Conservation (phyloP, 805 yeast genomes). For the Suhomyces kilbournensis region DNA sequence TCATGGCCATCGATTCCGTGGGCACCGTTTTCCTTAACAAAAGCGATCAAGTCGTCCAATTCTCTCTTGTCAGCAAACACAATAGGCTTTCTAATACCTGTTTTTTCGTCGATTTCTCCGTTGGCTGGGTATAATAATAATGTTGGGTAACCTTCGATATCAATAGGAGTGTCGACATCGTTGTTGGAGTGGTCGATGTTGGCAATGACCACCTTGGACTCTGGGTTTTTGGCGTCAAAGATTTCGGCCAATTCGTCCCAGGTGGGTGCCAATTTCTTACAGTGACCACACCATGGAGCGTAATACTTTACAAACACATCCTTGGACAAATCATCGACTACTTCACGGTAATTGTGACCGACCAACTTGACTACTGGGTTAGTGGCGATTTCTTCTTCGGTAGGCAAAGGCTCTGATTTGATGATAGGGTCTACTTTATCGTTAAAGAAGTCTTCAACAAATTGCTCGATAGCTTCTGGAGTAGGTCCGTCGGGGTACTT, state of each 20-base stretch:
- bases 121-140: slow-evolving; percentile 83
- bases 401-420: slow-evolving; percentile 86
- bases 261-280: slow-evolving; percentile 84
- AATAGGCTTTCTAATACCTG: slow-evolving; percentile 52
- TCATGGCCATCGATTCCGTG: slow-evolving; percentile 53
- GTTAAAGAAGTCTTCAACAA: slow-evolving; percentile 58
- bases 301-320: slow-evolving; percentile 87
- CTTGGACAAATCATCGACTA: slow-evolving; percentile 54
- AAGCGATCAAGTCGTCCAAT: slow-evolving; percentile 63
- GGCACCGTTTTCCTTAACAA: slow-evolving; percentile 69
- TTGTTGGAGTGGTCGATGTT: slow-evolving; percentile 86
- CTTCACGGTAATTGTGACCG: slow-evolving; percentile 73
- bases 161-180: slow-evolving; percentile 69
- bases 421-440: slow-evolving; percentile 71
- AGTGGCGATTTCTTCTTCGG: slow-evolving; percentile 58
- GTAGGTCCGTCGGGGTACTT: slow-evolving; percentile 46
- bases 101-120: slow-evolving; percentile 39
- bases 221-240: slow-evolving; percentile 49
- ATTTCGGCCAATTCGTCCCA: slow-evolving; percentile 83
- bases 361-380: slow-evolving; percentile 72
- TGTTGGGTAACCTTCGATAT: slow-evolving; percentile 90
- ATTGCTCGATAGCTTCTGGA: slow-evolving; percentile 49
- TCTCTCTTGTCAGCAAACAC: slow-evolving; percentile 70
- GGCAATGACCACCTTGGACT: slow-evolving; percentile 65
- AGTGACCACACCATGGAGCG: slow-evolving; percentile 98